Conservation (phyloP, 129 eudicot genomes). For the Scalesia atractyloides region DNA sequence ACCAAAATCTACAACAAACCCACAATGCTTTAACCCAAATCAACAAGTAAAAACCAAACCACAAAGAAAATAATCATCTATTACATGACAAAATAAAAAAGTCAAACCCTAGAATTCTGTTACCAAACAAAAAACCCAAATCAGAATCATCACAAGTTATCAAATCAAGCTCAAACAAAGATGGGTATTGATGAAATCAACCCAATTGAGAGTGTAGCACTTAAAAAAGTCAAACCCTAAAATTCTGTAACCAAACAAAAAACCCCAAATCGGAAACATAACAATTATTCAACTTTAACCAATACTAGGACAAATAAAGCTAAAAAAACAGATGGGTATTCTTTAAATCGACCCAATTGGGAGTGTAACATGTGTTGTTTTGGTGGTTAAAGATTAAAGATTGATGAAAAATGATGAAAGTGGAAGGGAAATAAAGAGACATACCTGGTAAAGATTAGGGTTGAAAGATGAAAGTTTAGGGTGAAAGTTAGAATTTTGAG, state of each 20-base stretch:
- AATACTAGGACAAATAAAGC: slow-evolving; percentile 25
- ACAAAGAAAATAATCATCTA: not conserved
- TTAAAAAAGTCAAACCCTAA: slow-evolving; percentile 39
- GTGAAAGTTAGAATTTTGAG: slow-evolving; percentile 24
- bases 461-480: slow-evolving; percentile 27
- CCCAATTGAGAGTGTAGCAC: slow-evolving; percentile 4
- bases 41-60: not conserved
- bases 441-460: slow-evolving; percentile 50
- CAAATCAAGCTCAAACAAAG: slow-evolving; percentile 7
- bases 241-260: slow-evolving; percentile 9
- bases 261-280: slow-evolving; percentile 11
- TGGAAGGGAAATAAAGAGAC: slow-evolving; percentile 27
- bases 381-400: not conserved
- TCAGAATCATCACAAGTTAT: not conserved
- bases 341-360: slow-evolving; percentile 4
- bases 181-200: slow-evolving; percentile 1
- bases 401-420: slow-evolving; percentile 6
- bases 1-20: not conserved
- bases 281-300: not conserved
- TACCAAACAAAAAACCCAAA: slow-evolving; percentile 5
- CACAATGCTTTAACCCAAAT: not conserved
- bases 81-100: slow-evolving; percentile 12
- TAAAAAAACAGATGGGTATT: not conserved
- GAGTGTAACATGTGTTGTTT: not conserved
- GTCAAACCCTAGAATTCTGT: slow-evolving; percentile 40